Base-by-base conservation (phyloP, 257 asterid genomes). In the Capsicum pubescens region DNA sequence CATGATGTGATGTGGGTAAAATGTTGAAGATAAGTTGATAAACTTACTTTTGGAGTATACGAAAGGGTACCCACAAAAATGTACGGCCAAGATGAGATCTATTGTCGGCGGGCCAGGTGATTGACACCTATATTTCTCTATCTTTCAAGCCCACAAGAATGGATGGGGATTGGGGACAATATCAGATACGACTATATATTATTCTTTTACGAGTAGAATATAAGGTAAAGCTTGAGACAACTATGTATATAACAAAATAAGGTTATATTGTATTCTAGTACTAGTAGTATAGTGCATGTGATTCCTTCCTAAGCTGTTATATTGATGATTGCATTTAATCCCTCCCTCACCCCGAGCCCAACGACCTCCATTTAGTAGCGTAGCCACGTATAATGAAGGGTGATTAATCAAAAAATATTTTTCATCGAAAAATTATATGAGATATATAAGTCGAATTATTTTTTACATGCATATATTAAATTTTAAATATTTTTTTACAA, bases 21-120 rank as follows among this genome's bases (percentile, higher is more conserved):
- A 77, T 77, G 12, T 77, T 39, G 21, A 68, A 68, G 77, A 68
- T 68, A 15, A 68, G 54, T 68, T 54, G 16, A 66, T 81, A 76
- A 46, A 66, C n/a, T n/a, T n/a, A 26, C 26, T 85, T 87, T 88
- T 79, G 88, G 87, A 81, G 84, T 79, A 56, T 86, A 78, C 58
- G 82, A 84, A 85, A 89, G 86, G 87, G 90, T 87, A 89, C 92
- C 90, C 92, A 80, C 83, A n/a, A 76, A 85, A 69, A 84, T 67
- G 91, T 91, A 91, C 94, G 91, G 92, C 87, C 89, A 85, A 63
- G 82, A 77, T 77, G 64, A 87, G 91, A 91, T 90, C 91, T 83
- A 86, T 54, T 83, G 93, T 89, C 89, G 90, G 90, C 83, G 74
- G 83, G 88, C 87, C 90, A 84, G 78, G 84, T 81, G 87, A 85